These are phyloP conservation scores for Aegle marmelos DNA, from an alignment of 345 rosid genomes.

Conservation along the genomic window DNA sequence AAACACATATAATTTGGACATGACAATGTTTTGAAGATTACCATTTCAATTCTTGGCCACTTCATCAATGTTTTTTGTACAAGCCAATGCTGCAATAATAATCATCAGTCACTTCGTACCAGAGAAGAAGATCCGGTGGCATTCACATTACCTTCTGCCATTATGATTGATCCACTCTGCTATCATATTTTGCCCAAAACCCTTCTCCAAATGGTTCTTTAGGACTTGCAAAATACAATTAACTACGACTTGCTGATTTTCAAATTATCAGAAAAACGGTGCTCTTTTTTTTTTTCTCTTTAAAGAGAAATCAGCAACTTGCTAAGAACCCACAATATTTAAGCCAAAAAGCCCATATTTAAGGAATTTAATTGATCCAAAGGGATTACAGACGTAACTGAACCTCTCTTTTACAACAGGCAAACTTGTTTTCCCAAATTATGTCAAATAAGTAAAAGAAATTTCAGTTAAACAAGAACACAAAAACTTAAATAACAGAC, in stretches of 20 bases:
- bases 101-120: neutral
- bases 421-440: neutral
- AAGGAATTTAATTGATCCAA: conserved; percentile 3
- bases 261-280: neutral
- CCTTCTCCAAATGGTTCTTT: conserved; percentile 24
- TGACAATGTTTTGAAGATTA: conserved; percentile 21
- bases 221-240: conserved; percentile 1
- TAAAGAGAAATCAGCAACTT: neutral
- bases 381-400: no score
- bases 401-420: neutral
- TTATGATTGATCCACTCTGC: conserved; percentile 25
- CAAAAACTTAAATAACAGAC: no score
- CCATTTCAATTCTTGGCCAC: conserved; percentile 14
- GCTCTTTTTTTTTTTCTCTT: neutral
- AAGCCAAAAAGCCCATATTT: neutral
- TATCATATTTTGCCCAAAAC: conserved; percentile 30
- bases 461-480: neutral
- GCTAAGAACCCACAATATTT: conserved; percentile 1
- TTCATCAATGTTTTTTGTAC: conserved; percentile 1
- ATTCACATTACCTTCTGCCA: conserved; percentile 21
- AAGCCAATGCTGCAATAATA: conserved; percentile 14
- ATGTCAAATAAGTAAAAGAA: neutral
- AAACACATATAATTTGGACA: conserved; percentile 16
- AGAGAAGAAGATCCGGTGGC: conserved; percentile 8
- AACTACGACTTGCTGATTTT: conserved; percentile 10